phyloP scores from a whole-genome alignment of 805 yeast genomes.

The Candida hispaniensis region DNA sequence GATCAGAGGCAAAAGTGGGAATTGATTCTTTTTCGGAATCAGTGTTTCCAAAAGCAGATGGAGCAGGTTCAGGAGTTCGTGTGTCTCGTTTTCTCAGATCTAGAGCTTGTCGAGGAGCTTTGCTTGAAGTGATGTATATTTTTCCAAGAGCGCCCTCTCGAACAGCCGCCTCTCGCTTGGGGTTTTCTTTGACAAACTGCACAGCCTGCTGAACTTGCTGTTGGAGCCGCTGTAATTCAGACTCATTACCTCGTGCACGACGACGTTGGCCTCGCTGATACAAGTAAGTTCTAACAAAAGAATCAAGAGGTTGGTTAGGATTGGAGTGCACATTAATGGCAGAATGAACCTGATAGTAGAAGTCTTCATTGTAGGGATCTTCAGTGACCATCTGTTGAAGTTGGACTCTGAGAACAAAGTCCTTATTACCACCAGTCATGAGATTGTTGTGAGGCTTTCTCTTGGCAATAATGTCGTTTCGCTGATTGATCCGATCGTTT shows the following conservation, averaged over 20 bases:
- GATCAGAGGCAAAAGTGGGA: constrained; percentile 11
- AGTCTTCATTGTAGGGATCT: constrained; percentile 95
- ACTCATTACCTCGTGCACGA: constrained; percentile 38
- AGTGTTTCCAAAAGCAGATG: constrained; percentile 14
- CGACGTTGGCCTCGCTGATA: constrained; percentile 81
- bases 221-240: constrained; percentile 94
- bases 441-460: constrained; percentile 57
- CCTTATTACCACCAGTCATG: constrained; percentile 96
- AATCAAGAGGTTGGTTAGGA: constrained; percentile 47
- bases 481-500: constrained; percentile 10
- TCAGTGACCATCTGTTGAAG: constrained; percentile 92
- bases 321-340: constrained; percentile 53
- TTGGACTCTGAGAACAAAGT: constrained; percentile 88
- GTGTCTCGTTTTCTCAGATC: constrained; percentile 31
- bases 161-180: constrained; percentile 54
- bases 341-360: constrained; percentile 86
- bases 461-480: constrained; percentile 13
- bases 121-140: constrained; percentile 56
- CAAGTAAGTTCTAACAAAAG: constrained; percentile 85
- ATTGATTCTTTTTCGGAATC: constrained; percentile 2
- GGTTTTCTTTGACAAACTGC: constrained; percentile 77
- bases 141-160: constrained; percentile 85
- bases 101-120: constrained; percentile 79
- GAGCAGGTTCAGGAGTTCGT: constrained; percentile 17
- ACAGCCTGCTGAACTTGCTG: constrained; percentile 96